Percentiles rank a stretch among this genome's conserved stretches.
These are phyloP conservation scores for Chimonanthus praecox DNA, from an alignment of 164 flowering plant genomes.

Conservation along the genomic window DNA sequence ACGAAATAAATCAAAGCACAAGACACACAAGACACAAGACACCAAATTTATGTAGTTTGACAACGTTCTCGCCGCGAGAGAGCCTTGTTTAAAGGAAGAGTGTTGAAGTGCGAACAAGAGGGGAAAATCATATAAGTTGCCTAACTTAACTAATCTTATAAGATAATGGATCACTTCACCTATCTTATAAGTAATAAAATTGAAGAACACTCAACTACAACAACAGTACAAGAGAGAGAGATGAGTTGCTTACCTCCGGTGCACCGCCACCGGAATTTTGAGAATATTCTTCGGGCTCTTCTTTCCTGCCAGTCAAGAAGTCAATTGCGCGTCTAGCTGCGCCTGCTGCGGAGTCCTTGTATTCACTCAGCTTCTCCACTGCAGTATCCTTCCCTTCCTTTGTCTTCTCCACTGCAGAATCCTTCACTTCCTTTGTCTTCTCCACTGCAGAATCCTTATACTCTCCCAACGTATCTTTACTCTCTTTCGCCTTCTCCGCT, in stretches of 20 bases:
- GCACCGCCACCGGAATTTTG: too few species aligned
- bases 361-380: constrained; percentile 20
- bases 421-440: constrained; percentile 15
- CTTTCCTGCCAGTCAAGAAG: constrained; percentile 54
- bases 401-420: constrained; percentile 26
- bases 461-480: too few species aligned
- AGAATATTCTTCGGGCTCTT: constrained; percentile 33
- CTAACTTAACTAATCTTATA: too few species aligned
- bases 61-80: too few species aligned
- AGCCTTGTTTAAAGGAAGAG: too few species aligned
- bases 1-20: too few species aligned
- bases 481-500: constrained; percentile 11
- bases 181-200: too few species aligned
- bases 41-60: too few species aligned
- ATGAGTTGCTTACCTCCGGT: constrained; percentile 12
- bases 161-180: too few species aligned
- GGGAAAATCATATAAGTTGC: too few species aligned
- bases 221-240: neutral
- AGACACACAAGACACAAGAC: too few species aligned
- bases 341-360: constrained; percentile 58
- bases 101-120: too few species aligned
- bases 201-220: neutral
- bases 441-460: constrained; percentile 9
- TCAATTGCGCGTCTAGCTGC: constrained; percentile 59
- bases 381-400: constrained; percentile 26